These are phyloP conservation scores for Nymphaea thermarum DNA, from an alignment of 164 flowering plant species.

Conservation along the genomic window DNA sequence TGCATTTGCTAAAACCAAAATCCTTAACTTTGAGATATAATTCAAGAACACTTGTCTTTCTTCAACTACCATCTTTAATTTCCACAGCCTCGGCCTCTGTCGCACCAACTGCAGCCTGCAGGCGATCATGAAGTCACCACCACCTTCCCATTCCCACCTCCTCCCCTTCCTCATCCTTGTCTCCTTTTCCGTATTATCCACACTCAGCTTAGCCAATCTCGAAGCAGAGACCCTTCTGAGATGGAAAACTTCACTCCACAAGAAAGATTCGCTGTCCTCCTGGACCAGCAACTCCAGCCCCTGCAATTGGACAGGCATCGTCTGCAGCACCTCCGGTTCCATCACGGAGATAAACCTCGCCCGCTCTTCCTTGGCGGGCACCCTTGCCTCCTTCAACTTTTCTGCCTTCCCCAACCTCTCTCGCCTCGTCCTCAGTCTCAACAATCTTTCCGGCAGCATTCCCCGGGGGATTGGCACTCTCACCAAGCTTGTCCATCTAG, in stretches of 20 bases:
- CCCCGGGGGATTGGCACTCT: constrained; percentile 21
- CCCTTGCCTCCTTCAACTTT: constrained; percentile 22
- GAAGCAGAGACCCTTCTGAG: constrained; percentile 26
- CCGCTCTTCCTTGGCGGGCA: constrained; percentile 15
- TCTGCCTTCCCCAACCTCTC: constrained; percentile 25
- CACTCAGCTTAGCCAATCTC: constrained; percentile 2
- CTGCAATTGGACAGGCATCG: constrained; percentile 34
- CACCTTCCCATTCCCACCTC: background rate
- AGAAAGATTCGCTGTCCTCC: constrained; percentile 10
- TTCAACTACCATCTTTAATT: no score
- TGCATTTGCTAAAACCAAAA: no score
- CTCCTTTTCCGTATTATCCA: background rate
- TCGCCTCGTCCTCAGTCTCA: constrained; percentile 17
- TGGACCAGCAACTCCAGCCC: constrained; percentile 24
- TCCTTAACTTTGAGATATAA: no score
- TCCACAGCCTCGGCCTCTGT: no score
- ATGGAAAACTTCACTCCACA: constrained; percentile 23
- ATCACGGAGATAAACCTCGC: constrained; percentile 15
- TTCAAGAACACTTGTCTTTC: no score
- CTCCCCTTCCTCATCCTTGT: constrained; percentile 1
- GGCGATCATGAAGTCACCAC: background rate
- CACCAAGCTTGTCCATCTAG: constrained; percentile 12
- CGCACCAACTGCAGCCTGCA: no score
- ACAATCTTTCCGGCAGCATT: constrained; percentile 22
- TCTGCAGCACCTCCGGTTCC: constrained; percentile 14